Conservation (phyloP, 1,284 basidiomycete genomes). For the Hortiboletus rubellus region DNA sequence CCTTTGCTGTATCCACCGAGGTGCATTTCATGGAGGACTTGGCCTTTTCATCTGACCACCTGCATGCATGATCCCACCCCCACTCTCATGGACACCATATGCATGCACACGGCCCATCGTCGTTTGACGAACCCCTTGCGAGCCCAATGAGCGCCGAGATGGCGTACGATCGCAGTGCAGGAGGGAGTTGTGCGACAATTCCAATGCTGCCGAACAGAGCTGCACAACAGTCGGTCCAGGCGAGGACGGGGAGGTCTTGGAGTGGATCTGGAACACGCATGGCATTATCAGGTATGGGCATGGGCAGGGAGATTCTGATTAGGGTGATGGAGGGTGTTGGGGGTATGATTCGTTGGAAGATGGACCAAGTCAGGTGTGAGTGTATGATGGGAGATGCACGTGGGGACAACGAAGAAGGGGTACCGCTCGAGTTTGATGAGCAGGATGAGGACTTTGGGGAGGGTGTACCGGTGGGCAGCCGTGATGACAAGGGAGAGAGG, state of each 20-base stretch:
- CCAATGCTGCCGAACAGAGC: slow-evolving; percentile 74
- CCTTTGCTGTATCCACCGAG: slow-evolving; percentile 42
- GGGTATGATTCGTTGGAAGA: slow-evolving; percentile 57
- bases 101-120: slow-evolving; percentile 38
- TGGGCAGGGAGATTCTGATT: slow-evolving; percentile 49
- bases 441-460: slow-evolving; percentile 61
- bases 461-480: slow-evolving; percentile 13
- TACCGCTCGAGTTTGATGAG: slow-evolving; percentile 70
- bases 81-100: not conserved
- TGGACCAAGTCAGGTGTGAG: slow-evolving; percentile 41
- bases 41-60: slow-evolving; percentile 36
- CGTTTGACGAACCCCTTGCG: slow-evolving; percentile 77
- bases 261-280: slow-evolving; percentile 14
- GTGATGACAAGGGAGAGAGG: slow-evolving; percentile 8
- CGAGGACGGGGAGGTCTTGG: slow-evolving; percentile 17
- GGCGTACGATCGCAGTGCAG: slow-evolving; percentile 47
- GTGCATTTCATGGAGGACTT: slow-evolving; percentile 56
- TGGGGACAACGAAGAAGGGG: slow-evolving; percentile 18
- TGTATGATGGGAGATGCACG: not conserved
- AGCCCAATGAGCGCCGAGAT: slow-evolving; percentile 70
- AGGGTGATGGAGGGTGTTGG: slow-evolving; percentile 58
- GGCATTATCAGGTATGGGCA: slow-evolving; percentile 33
- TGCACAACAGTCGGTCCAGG: slow-evolving; percentile 18
- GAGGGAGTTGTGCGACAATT: slow-evolving; percentile 42
- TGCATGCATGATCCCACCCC: slow-evolving; percentile 23